Percentiles rank a stretch among this genome's conserved stretches.
phyloP scores from a whole-genome alignment of 2,329 filamentous ascomycete species.

The Pyricularia grisea region DNA sequence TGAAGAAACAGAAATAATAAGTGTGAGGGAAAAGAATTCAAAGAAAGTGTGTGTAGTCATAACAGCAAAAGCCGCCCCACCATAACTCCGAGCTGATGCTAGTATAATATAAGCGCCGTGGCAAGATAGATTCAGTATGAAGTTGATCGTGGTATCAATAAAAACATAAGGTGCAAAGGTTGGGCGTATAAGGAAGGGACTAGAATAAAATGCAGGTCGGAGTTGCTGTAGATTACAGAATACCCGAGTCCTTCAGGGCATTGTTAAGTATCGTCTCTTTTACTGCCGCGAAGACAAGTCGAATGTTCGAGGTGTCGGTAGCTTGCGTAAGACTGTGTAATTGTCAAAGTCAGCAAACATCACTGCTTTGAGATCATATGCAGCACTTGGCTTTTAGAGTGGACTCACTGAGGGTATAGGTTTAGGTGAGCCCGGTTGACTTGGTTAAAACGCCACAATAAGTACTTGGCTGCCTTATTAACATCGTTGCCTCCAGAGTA shows the following conservation, averaged over 20 bases:
- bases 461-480: constrained; percentile 94
- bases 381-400: not conserved
- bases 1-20: not conserved
- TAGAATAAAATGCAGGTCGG: constrained; percentile 5
- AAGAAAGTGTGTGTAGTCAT: not conserved
- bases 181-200: constrained; percentile 2
- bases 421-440: constrained; percentile 95
- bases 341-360: constrained; percentile 6
- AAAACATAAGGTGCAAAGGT: not conserved
- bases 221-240: constrained; percentile 49
- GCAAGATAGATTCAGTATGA: not conserved
- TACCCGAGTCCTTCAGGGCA: constrained; percentile 94
- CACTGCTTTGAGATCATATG: not conserved
- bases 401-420: constrained; percentile 87
- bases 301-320: constrained; percentile 96
- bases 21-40: not conserved
- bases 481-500: constrained; percentile 97
- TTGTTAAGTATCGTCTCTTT: constrained; percentile 99
- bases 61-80: constrained; percentile 1
- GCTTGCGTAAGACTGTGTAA: constrained; percentile 82
- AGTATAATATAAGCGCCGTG: constrained; percentile 1
- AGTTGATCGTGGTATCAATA: not conserved
- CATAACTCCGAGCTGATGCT: constrained; percentile 3
- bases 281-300: constrained; percentile 93
- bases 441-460: constrained; percentile 97